Percentiles rank a stretch among this genome's conserved stretches.
These are phyloP conservation scores for Leishmania gerbilli DNA, from an alignment of 208 protist species.

Conservation along the genomic window DNA sequence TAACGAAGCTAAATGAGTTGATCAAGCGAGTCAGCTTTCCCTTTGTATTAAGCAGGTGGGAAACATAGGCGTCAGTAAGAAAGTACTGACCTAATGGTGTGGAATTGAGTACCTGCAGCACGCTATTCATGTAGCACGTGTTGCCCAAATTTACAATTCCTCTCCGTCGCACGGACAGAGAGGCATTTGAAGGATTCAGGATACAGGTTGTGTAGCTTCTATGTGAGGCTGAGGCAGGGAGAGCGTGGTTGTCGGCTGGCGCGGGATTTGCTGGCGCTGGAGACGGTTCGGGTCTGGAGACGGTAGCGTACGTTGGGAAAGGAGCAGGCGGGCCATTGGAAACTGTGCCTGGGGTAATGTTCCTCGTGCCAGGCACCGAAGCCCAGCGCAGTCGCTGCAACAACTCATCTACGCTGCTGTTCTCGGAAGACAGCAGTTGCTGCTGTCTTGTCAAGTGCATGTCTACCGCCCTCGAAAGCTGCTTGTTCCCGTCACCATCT, in stretches of 20 bases:
- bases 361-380: conserved; percentile 7
- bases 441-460: conserved; percentile 19
- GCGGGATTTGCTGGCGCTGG: background rate
- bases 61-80: conserved; percentile 66
- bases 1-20: conserved; percentile 79
- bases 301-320: conserved; percentile 1
- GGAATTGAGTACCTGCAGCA: conserved; percentile 80
- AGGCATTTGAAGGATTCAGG: conserved; percentile 28
- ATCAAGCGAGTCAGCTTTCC: conserved; percentile 38
- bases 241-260: background rate
- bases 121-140: conserved; percentile 94
- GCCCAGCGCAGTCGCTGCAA: conserved; percentile 19
- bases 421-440: conserved; percentile 33
- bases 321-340: background rate
- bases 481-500: background rate
- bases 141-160: conserved; percentile 93
- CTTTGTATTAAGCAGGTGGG: conserved; percentile 36
- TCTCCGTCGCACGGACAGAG: conserved; percentile 31
- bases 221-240: background rate
- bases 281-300: background rate
- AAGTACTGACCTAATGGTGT: conserved; percentile 92
- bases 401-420: conserved; percentile 22
- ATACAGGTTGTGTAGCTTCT: conserved; percentile 34
- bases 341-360: background rate
- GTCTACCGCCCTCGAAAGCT: background rate